A percentile compares a stretch with the other conserved stretches of the same genome.
Conservation (phyloP, 805 yeast species). For the Candida insectorum region DNA sequence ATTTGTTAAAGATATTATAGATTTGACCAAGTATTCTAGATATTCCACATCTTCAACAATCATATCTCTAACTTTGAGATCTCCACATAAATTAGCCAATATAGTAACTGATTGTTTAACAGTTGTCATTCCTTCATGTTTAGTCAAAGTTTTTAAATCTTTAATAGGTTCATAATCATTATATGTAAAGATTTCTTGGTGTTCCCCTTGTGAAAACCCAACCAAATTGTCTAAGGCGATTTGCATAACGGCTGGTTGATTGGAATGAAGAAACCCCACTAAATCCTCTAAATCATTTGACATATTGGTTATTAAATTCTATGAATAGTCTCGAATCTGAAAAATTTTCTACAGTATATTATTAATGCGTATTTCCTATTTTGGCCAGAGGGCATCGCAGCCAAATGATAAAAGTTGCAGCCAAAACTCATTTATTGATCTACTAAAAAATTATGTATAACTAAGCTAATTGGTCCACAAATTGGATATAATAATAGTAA, state of each 20-base stretch:
- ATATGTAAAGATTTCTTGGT: constrained; percentile 62
- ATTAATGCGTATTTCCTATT: too few relatives aligned
- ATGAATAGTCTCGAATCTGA: not conserved
- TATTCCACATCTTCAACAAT: constrained; percentile 65
- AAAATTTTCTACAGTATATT: not conserved
- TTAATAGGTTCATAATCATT: constrained; percentile 68
- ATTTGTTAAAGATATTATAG: constrained; percentile 54
- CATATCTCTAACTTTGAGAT: constrained; percentile 55
- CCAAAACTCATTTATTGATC: too few relatives aligned
- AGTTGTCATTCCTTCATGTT: constrained; percentile 48
- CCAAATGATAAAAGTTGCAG: too few relatives aligned
- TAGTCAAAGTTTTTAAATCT: constrained; percentile 62
- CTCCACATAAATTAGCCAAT: constrained; percentile 79
- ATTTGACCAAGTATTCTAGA: constrained; percentile 43
- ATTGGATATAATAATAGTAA: constrained; percentile 33
- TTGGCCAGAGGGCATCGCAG: too few relatives aligned
- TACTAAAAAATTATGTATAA: too few relatives aligned
- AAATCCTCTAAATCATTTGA: constrained; percentile 50
- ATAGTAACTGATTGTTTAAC: constrained; percentile 73
- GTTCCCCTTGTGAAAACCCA: constrained; percentile 73
- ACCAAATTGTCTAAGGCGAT: constrained; percentile 83
- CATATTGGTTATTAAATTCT: constrained; percentile 25
- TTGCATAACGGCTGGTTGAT: constrained; percentile 73
- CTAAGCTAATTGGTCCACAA: constrained; percentile 15
- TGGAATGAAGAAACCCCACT: constrained; percentile 77